phyloP scores from a whole-genome alignment of 2,329 filamentous ascomycete species.

The Trichothecium sympodiale region DNA sequence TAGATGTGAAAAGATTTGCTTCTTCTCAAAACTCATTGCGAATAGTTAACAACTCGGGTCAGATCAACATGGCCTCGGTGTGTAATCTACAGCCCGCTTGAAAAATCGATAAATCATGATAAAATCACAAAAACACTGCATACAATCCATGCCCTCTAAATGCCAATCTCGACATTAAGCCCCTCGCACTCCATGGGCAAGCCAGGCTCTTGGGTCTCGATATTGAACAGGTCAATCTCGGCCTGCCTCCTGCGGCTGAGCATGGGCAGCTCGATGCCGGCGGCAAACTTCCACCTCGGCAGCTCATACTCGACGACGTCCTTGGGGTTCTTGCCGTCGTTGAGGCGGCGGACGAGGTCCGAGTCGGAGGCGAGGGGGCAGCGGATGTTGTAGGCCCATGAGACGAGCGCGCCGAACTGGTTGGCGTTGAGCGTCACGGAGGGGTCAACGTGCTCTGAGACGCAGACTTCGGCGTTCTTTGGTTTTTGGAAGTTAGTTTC shows the following conservation, averaged over 20 bases:
- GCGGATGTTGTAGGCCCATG: constrained; percentile 39
- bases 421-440: constrained; percentile 25
- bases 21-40: too few relatives aligned
- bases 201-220: constrained; percentile 9
- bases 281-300: constrained; percentile 29
- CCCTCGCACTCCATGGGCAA: constrained; percentile 2
- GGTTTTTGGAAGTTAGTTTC: neutral
- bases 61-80: too few relatives aligned
- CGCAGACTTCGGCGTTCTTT: constrained; percentile 22
- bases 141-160: constrained; percentile 3
- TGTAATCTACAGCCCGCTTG: neutral
- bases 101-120: too few relatives aligned
- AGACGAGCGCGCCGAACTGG: constrained; percentile 39
- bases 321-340: constrained; percentile 26
- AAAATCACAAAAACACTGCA: neutral
- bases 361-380: constrained; percentile 26
- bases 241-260: constrained; percentile 24
- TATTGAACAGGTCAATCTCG: constrained; percentile 23
- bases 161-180: too few relatives aligned
- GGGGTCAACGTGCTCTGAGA: constrained; percentile 20
- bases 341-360: constrained; percentile 28
- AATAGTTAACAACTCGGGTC: too few relatives aligned
- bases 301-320: constrained; percentile 24
- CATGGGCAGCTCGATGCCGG: constrained; percentile 22
- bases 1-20: constrained; percentile 11